Percentiles rank a stretch among this genome's conserved stretches.
Evolutionary conservation across 2,329 filamentous ascomycete genomes (phyloP).

Genomic region (Aschersonia sp.): DNA sequence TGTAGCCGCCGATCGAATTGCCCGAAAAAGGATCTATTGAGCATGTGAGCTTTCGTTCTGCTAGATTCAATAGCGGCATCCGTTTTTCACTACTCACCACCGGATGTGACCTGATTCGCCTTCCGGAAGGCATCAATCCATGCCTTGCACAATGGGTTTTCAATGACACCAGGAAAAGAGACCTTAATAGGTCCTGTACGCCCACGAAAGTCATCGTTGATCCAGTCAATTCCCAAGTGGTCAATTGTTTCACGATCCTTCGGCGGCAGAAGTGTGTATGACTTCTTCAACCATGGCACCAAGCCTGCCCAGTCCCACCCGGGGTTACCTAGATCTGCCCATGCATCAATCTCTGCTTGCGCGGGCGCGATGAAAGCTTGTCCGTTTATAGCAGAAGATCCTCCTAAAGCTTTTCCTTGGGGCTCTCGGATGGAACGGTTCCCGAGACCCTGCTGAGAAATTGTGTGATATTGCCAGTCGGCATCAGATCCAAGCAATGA

Average conservation of each 20-base stretch:
- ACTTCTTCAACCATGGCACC: slow-evolving; percentile 1
- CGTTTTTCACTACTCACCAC: too few species aligned
- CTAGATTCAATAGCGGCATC: slow-evolving; percentile 14
- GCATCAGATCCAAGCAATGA: background rate
- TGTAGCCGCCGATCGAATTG: background rate
- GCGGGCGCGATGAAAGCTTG: slow-evolving; percentile 15
- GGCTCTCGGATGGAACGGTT: slow-evolving; percentile 12
- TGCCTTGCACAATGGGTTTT: slow-evolving; percentile 15
- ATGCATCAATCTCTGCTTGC: slow-evolving; percentile 9
- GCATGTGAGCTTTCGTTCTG: slow-evolving; percentile 6
- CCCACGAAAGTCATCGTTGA: too few species aligned
- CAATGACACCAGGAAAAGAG: slow-evolving; percentile 3
- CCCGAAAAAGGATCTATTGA: background rate
- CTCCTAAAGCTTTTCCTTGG: slow-evolving; percentile 40
- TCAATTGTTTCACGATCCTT: slow-evolving; percentile 7
- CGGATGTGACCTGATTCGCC: too few species aligned
- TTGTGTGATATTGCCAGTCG: slow-evolving; percentile 10
- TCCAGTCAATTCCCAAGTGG: too few species aligned
- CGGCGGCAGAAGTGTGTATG: slow-evolving; percentile 15
- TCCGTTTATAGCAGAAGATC: slow-evolving; percentile 41
- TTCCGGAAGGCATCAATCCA: slow-evolving; percentile 20
- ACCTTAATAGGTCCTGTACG: too few species aligned
- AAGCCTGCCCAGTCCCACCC: slow-evolving; percentile 14
- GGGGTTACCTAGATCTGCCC: slow-evolving; percentile 12
- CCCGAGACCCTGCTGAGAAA: slow-evolving; percentile 9